phyloP scores from a whole-genome alignment of 2,329 filamentous ascomycete species.

The Talaromyces funiculosus region DNA sequence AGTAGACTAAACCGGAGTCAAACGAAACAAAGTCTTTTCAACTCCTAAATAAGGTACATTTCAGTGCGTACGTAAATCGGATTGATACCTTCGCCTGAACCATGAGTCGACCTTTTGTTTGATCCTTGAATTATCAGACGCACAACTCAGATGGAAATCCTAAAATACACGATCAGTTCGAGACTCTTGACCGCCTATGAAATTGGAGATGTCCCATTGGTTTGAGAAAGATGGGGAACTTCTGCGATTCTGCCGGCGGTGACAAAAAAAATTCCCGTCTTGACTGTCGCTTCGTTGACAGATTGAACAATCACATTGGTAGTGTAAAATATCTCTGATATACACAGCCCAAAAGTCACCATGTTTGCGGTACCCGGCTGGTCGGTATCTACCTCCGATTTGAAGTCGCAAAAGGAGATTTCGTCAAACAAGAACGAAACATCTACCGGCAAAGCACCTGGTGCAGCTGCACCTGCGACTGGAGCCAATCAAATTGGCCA shows the following conservation, averaged over 20 bases:
- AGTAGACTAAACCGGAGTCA: no score
- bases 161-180: neutral
- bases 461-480: neutral
- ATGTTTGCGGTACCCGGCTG: slow-evolving; percentile 94
- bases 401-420: slow-evolving; percentile 62
- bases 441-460: neutral
- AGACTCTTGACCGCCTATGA: neutral
- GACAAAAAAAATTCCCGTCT: slow-evolving; percentile 5
- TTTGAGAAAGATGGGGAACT: neutral
- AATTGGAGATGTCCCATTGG: neutral
- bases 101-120: no score
- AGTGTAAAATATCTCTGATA: neutral
- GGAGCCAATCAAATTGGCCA: slow-evolving; percentile 3
- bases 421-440: slow-evolving; percentile 34
- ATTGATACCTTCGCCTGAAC: no score
- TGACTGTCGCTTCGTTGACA: neutral
- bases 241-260: slow-evolving; percentile 2
- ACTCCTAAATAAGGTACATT: no score
- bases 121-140: no score
- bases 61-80: no score
- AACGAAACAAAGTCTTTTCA: no score
- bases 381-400: slow-evolving; percentile 67
- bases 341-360: slow-evolving; percentile 30
- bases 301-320: neutral
- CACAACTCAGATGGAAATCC: no score